Evolutionary conservation across 2,329 filamentous ascomycete genomes (phyloP), one percentile per base, ranked within the genome.

Genomic region (Tolypocladium inflatum): DNA sequence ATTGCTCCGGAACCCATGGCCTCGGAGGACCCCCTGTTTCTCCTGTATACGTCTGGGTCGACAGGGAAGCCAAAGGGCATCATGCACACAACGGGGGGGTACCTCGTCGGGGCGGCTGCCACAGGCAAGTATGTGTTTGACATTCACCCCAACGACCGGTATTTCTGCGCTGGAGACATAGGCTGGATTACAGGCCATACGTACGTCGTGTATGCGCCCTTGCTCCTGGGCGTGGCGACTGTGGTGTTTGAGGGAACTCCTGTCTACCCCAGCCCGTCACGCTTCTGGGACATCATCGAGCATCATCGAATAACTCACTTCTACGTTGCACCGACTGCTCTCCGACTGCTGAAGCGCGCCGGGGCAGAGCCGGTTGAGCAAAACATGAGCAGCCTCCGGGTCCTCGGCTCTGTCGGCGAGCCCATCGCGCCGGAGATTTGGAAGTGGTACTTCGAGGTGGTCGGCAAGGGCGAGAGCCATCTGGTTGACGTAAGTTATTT

Each of bases 71-170:
- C 94, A 64, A 99, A 99, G 85, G 94, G 94, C 76, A 89, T 99
- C 58, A 89, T 97, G 91, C 94, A 99, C 82, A 95, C 91, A 33
- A 97, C 93, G 41, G 94, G 80, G 61, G 94, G 94, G 55, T 99
- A 97, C 73, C 83, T 97, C n/a, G 77, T 97, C 10, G 94, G 94
- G 60, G 92, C 91, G 55, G 93, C 94, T 38, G 82, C 88, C 68
- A 97, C 94, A 17, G 93, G 92, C 74, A 99, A 97, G 77, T 97
- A 99, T 73, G 93, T 97, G 62, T 99, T 99, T 71, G 94, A 99
- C 73, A 95, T 99, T 63, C 94, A 99, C 73, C 88, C 92, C 62
- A 86, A 88, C 57, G 94, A 99, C 74, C 85, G 84, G 62, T 97
- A 94, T 82, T 97, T 97, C 82, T 99, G 94, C 67, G 94, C 92